These are phyloP conservation scores for Spergularia marina DNA, from an alignment of 148 eudicot genomes.

Conservation along the genomic window DNA sequence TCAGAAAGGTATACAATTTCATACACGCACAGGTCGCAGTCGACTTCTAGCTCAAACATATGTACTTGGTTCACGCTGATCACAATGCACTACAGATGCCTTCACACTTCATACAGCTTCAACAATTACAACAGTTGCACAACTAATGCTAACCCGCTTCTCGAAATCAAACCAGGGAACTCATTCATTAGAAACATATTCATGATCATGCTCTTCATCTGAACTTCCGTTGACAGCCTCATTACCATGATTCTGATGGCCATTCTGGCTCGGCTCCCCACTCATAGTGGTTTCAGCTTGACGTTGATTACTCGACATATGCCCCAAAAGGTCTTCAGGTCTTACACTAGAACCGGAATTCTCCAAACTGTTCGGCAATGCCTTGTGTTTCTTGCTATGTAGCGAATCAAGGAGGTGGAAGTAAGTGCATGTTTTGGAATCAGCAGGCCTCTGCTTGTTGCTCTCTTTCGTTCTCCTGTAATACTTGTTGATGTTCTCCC, in stretches of 20 bases:
- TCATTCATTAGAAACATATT: constrained; percentile 31
- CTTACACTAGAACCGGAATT: constrained; percentile 43
- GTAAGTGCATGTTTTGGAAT: constrained; percentile 80
- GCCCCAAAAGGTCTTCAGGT: constrained; percentile 65
- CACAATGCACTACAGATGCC: constrained; percentile 10
- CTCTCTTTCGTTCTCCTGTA: constrained; percentile 69
- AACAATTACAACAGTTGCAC: constrained; percentile 13
- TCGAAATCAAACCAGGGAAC: neutral
- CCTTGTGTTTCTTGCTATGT: constrained; percentile 43
- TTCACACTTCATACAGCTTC: constrained; percentile 16
- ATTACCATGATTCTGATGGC: constrained; percentile 25
- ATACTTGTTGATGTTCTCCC: constrained; percentile 93
- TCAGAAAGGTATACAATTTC: constrained; percentile 12
- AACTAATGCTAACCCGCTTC: neutral
- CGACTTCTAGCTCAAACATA: constrained; percentile 13
- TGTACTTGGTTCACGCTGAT: constrained; percentile 7
- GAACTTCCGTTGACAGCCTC: constrained; percentile 24
- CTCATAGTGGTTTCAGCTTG: constrained; percentile 22
- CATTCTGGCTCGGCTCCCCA: constrained; percentile 29
- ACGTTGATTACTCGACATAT: constrained; percentile 44
- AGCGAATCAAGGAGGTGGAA: constrained; percentile 63
- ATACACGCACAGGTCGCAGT: constrained; percentile 17
- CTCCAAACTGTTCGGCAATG: constrained; percentile 31
- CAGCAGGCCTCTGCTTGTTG: constrained; percentile 66
- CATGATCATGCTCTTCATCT: constrained; percentile 29